Percentiles rank a stretch among this genome's conserved stretches.
Conservation (phyloP, 805 yeast species). For the Starmerella floricola region DNA sequence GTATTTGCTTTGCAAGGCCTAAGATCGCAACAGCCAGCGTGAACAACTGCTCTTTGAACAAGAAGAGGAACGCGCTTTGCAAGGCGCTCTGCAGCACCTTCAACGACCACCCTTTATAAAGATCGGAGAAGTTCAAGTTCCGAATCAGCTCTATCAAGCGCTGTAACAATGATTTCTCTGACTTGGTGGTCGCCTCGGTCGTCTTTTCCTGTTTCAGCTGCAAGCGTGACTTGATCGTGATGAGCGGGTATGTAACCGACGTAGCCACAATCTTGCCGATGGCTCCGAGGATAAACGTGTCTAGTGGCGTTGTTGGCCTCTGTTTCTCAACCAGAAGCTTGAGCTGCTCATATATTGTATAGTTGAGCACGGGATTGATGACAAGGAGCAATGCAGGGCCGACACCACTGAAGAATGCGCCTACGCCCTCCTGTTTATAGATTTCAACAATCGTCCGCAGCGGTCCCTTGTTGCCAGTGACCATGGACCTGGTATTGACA, state of each 20-base stretch:
- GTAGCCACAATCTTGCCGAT: conserved; percentile 85
- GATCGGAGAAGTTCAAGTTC: conserved; percentile 62
- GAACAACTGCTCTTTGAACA: conserved; percentile 78
- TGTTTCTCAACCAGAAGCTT: conserved; percentile 50
- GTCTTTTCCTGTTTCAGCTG: conserved; percentile 43
- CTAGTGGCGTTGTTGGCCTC: conserved; percentile 48
- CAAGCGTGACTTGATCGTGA: conserved; percentile 80
- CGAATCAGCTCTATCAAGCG: conserved; percentile 44
- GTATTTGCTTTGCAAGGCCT: conserved; percentile 25
- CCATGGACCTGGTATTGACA: conserved; percentile 81
- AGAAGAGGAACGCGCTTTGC: conserved; percentile 82
- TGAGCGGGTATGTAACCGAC: conserved; percentile 73
- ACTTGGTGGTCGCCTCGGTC: conserved; percentile 13
- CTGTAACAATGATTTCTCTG: conserved; percentile 20
- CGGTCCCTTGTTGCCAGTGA: conserved; percentile 37
- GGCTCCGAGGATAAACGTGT: conserved; percentile 82
- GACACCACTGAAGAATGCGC: conserved; percentile 69
- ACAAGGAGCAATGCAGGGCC: conserved; percentile 80
- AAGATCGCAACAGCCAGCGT: conserved; percentile 45
- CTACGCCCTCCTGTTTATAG: conserved; percentile 55
- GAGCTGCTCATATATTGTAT: conserved; percentile 80
- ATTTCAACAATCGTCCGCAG: conserved; percentile 50
- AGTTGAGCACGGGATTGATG: conserved; percentile 79
- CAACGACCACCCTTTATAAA: conserved; percentile 70
- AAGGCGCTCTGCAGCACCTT: conserved; percentile 73